These are phyloP conservation scores for Astrephomene gubernaculifera DNA, from an alignment of 139 green algal genomes.

Conservation along the genomic window DNA sequence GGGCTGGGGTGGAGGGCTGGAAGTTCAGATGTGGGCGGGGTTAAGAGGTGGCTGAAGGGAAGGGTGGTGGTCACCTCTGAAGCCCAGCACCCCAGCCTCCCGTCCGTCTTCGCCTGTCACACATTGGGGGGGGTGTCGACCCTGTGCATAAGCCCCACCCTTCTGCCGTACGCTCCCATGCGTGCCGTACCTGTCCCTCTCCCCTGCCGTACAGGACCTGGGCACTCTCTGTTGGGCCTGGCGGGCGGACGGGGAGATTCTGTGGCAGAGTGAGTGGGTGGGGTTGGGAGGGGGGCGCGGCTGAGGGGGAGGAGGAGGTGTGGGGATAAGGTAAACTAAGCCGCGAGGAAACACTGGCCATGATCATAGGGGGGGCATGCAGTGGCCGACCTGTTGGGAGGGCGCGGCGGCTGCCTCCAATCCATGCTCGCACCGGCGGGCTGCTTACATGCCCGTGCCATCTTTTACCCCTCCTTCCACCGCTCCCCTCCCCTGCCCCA, in stretches of 20 bases:
- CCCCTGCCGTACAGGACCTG: slow-evolving; percentile 46
- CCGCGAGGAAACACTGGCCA: too few relatives aligned
- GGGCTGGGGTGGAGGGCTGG: too few relatives aligned
- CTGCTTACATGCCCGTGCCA: too few relatives aligned
- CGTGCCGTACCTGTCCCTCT: not conserved
- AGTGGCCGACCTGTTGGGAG: not conserved
- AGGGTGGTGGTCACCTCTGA: too few relatives aligned
- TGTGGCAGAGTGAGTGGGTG: slow-evolving; percentile 60
- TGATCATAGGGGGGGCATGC: too few relatives aligned
- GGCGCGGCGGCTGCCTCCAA: not conserved
- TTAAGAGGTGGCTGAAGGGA: slow-evolving; percentile 14
- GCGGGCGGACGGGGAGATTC: slow-evolving; percentile 68
- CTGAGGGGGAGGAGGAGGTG: not conserved
- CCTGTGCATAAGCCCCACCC: not conserved
- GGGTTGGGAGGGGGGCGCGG: not conserved
- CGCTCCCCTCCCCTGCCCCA: not conserved
- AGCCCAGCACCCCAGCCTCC: too few relatives aligned
- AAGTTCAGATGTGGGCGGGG: too few relatives aligned
- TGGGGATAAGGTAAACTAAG: too few relatives aligned
- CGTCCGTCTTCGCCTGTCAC: too few relatives aligned
- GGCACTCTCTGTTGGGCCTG: slow-evolving; percentile 73
- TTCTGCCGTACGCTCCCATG: not conserved
- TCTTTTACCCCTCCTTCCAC: not conserved
- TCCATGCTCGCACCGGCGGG: not conserved
- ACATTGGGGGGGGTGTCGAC: slow-evolving; percentile 63